A percentile compares a stretch with the other conserved stretches of the same genome.
Evolutionary conservation across 2,329 filamentous ascomycete species (phyloP).

Genomic region (Beauveria scarabaeidicola): DNA sequence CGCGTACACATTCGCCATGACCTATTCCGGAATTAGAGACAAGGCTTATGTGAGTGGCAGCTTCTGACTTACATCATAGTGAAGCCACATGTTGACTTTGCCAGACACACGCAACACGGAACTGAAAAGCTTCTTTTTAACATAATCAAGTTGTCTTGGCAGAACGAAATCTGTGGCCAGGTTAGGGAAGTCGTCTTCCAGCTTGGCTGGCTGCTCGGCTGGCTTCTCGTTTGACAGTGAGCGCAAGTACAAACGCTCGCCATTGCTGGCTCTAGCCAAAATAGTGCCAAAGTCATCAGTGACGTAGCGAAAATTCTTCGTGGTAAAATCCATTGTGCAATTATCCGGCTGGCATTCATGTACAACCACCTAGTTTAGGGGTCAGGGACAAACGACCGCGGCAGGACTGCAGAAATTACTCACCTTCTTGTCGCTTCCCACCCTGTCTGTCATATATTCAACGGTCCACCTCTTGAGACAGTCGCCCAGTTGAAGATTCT

Average conservation of each 20-base stretch:
- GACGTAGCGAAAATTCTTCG: slow-evolving; percentile 74
- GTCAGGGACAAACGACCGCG: slow-evolving; percentile 6
- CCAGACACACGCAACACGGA: slow-evolving; percentile 74
- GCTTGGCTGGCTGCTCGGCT: slow-evolving; percentile 57
- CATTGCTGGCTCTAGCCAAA: slow-evolving; percentile 48
- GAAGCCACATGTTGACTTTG: slow-evolving; percentile 78
- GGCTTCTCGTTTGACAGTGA: slow-evolving; percentile 64
- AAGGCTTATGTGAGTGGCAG: neutral
- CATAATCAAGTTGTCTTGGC: slow-evolving; percentile 50
- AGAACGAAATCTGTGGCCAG: slow-evolving; percentile 63
- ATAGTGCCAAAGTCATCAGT: slow-evolving; percentile 61
- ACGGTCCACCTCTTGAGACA: slow-evolving; percentile 62
- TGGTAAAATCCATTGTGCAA: slow-evolving; percentile 67
- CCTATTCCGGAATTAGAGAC: slow-evolving; percentile 33
- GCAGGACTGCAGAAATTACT: slow-evolving; percentile 10
- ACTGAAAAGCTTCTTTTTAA: slow-evolving; percentile 60
- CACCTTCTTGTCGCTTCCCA: slow-evolving; percentile 56
- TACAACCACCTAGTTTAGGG: slow-evolving; percentile 51
- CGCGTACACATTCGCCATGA: slow-evolving; percentile 80
- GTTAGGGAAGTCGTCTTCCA: slow-evolving; percentile 62
- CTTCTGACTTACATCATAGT: slow-evolving; percentile 62
- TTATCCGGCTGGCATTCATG: slow-evolving; percentile 52
- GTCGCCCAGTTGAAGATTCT: slow-evolving; percentile 55
- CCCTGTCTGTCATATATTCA: slow-evolving; percentile 54
- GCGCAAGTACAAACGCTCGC: slow-evolving; percentile 66